Evolutionary conservation across 441 rosid species (phyloP).

Genomic region (Arabidopsis hybrid): DNA sequence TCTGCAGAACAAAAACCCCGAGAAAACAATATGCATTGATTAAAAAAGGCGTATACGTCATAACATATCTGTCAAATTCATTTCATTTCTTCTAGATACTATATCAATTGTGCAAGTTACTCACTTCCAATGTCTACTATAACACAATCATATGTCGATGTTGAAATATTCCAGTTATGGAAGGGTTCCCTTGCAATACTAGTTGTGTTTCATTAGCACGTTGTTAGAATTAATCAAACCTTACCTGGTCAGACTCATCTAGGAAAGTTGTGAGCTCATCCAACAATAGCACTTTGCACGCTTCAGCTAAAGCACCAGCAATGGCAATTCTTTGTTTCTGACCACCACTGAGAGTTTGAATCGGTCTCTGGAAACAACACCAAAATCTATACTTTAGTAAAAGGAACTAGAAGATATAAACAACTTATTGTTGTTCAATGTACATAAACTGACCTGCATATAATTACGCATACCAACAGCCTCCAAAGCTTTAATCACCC

Average conservation of each 20-base stretch:
- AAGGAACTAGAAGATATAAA: not conserved
- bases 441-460: constrained; percentile 57
- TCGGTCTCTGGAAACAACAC: constrained; percentile 66
- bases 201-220: constrained; percentile 1
- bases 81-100: not conserved
- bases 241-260: constrained; percentile 89
- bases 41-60: not conserved
- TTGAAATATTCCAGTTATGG: not conserved
- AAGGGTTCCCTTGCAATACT: not conserved
- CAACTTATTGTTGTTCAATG: constrained; percentile 1
- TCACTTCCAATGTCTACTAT: constrained; percentile 12
- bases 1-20: constrained; percentile 45
- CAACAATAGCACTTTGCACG: constrained; percentile 80
- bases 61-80: not conserved
- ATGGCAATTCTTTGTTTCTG: constrained; percentile 97
- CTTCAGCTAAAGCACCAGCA: constrained; percentile 98
- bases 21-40: constrained; percentile 10
- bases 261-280: constrained; percentile 97
- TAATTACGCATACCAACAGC: constrained; percentile 84
- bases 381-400: not conserved
- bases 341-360: constrained; percentile 98
- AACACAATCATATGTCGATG: constrained; percentile 12
- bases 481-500: constrained; percentile 75
- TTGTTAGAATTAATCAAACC: not conserved
- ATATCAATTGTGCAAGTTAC: not conserved